Percentiles rank a stretch among this genome's conserved stretches.
These are phyloP conservation scores for Penicillium sp. DNA, from an alignment of 2,329 filamentous ascomycete species.

Conservation along the genomic window DNA sequence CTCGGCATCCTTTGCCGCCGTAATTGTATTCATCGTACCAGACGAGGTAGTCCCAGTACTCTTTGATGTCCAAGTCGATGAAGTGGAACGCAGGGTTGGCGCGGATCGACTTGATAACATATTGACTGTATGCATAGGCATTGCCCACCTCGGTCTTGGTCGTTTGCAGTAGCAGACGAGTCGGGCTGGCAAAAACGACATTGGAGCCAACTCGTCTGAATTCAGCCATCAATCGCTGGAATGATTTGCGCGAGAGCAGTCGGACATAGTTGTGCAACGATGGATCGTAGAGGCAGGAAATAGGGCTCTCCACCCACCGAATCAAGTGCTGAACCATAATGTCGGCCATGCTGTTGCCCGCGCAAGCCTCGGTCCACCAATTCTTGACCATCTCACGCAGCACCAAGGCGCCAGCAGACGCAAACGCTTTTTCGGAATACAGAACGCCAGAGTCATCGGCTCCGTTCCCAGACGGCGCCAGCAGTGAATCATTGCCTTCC, in stretches of 20 bases:
- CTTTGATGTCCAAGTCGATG: slow-evolving; percentile 93
- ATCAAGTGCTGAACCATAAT: slow-evolving; percentile 97
- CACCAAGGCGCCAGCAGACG: slow-evolving; percentile 86
- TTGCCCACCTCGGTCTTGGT: slow-evolving; percentile 97
- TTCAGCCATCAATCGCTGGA: slow-evolving; percentile 95
- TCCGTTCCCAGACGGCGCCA: slow-evolving; percentile 74
- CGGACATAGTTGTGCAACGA: slow-evolving; percentile 96
- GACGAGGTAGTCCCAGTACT: slow-evolving; percentile 98
- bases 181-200: slow-evolving; percentile 91
- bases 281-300: slow-evolving; percentile 92
- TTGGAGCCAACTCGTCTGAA: slow-evolving; percentile 94
- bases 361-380: slow-evolving; percentile 96
- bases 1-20: slow-evolving; percentile 85
- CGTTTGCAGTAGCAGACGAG: slow-evolving; percentile 87
- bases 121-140: slow-evolving; percentile 94
- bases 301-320: slow-evolving; percentile 92
- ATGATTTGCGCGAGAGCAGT: slow-evolving; percentile 96
- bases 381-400: slow-evolving; percentile 97
- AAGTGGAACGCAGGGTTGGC: slow-evolving; percentile 95
- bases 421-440: slow-evolving; percentile 86
- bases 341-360: slow-evolving; percentile 90
- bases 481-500: slow-evolving; percentile 83
- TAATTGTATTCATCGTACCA: slow-evolving; percentile 99
- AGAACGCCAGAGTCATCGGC: slow-evolving; percentile 67
- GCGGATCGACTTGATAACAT: slow-evolving; percentile 97